Evolutionary conservation across 2,329 filamentous ascomycete species (phyloP), one percentile per base, ranked within the genome.

Genomic region (Byssothecium circinans): DNA sequence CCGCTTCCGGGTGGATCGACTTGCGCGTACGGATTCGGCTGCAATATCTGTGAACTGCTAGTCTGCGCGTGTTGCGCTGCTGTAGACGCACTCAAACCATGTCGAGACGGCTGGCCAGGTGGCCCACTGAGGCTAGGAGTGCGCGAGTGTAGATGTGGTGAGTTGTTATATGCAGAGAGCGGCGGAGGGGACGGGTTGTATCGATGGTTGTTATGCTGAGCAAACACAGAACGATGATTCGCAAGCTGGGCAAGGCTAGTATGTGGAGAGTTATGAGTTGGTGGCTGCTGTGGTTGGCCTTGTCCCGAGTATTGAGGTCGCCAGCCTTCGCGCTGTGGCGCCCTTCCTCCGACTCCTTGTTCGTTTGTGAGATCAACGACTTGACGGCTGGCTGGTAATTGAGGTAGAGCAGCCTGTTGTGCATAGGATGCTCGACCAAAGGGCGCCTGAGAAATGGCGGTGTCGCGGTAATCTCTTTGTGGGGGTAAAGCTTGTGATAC

Each of bases 11-110:
- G 57, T n/a, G 66, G 67, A 44, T 71, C 67, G 2, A 71, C 65
- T 43, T 68, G 65, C 14, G 64, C 62, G 46, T 70, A 71, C 8
- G 68, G 68, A 45, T 71, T 71, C 15, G 68, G 65, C 36, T 70
- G 65, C 18, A 71, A 47, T 8, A 69, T 65, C 44, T 68, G 65
- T 17, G 57, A 55, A 20, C 58, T 50, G 14, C 53, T 52, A 18
- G 59, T 40, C 32, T 56, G 52, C 2, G 49, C 30, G 40, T 35
- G 41, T 33, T 61, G 58, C 3, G 53, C 59, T 33, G 55, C 44
- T 18, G 61, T 41, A 33, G 58, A 53, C 12, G 59, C 49, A 38
- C 47, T 58, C 10, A 67, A 53, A 8, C 55, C 48, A 35, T 66
- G 59, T 33, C 64, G 64, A 33, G 61, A 43, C 35, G 57, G 45